Percentiles rank a stretch among this genome's conserved stretches.
Evolutionary conservation across 352 stramenopile species (phyloP).

Genomic region (Pythium rhizo-oryzae): DNA sequence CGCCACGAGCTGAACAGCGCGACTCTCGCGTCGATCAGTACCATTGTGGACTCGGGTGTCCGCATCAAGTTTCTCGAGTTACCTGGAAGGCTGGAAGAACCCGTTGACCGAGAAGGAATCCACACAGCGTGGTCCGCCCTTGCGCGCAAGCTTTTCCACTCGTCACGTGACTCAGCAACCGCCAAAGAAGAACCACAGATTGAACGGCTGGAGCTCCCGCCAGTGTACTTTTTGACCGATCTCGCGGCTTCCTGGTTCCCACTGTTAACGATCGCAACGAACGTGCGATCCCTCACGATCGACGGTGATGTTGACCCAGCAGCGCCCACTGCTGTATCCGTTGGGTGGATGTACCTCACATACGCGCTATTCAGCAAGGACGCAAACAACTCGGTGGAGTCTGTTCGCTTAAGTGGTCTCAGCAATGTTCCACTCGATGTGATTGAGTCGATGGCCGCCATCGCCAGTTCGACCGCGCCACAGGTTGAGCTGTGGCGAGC

Average conservation of each 20-base stretch:
- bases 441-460: not conserved
- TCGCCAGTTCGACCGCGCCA: not conserved
- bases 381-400: not conserved
- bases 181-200: not conserved
- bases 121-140: not conserved
- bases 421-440: not conserved
- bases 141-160: conserved; percentile 2
- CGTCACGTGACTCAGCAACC: not conserved
- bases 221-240: conserved; percentile 1
- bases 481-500: not conserved
- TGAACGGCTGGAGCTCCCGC: conserved; percentile 12
- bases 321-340: no score
- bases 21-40: not conserved
- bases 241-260: not conserved
- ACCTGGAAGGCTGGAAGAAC: not conserved
- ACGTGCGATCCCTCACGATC: not conserved
- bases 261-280: not conserved
- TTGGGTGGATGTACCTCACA: not conserved
- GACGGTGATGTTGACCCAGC: not conserved
- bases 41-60: not conserved
- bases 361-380: conserved; percentile 5
- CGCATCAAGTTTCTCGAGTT: conserved; percentile 9
- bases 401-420: not conserved
- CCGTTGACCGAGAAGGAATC: not conserved
- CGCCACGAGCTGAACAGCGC: conserved; percentile 5